These are phyloP conservation scores for Fusarium ramigenum DNA, from an alignment of 2,329 filamentous ascomycete genomes.

Conservation along the genomic window DNA sequence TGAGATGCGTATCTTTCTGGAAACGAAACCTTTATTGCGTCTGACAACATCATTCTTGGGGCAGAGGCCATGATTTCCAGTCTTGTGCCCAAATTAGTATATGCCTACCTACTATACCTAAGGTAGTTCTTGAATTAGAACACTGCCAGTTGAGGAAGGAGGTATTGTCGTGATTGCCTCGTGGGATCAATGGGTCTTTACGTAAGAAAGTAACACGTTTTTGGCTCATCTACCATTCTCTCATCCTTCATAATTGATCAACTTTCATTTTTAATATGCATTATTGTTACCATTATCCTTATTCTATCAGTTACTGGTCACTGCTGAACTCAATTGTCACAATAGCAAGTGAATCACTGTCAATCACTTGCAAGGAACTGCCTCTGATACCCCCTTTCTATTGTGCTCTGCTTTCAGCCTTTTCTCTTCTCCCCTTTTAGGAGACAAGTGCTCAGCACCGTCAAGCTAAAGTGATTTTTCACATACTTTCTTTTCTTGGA, in stretches of 20 bases:
- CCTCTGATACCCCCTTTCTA: neutral
- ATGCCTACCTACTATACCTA: too few species aligned
- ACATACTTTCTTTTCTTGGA: neutral
- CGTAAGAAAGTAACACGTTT: neutral
- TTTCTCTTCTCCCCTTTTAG: neutral
- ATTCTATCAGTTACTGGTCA: neutral
- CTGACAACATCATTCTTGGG: neutral
- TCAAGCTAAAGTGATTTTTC: neutral
- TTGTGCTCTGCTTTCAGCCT: neutral
- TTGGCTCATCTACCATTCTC: neutral
- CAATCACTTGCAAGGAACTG: neutral
- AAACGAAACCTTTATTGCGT: neutral
- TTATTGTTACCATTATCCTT: neutral
- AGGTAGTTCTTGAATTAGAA: neutral
- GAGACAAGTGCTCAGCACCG: conserved; percentile 1
- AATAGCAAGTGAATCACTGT: conserved; percentile 1
- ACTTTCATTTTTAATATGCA: neutral
- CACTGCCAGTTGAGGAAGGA: neutral
- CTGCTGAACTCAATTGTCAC: neutral
- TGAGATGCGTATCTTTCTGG: conserved; percentile 32
- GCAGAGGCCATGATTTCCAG: neutral
- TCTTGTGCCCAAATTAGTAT: neutral
- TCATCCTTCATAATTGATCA: neutral
- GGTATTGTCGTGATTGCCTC: neutral
- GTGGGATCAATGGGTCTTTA: neutral